Base-by-base conservation (phyloP, 306 rosid genomes). In the Coriaria nepalensis region DNA sequence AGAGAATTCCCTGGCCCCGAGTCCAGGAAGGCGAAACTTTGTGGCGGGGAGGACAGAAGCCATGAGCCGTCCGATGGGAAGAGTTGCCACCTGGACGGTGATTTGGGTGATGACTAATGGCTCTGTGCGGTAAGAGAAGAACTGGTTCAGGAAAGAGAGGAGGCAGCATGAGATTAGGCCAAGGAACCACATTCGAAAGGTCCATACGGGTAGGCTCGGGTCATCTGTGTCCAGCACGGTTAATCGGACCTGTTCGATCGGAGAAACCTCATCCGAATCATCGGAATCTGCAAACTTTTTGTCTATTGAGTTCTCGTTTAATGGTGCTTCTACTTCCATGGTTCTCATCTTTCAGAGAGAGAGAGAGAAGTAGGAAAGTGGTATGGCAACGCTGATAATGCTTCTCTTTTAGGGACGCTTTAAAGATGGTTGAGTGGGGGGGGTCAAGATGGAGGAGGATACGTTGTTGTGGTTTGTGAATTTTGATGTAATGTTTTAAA, bases 171-270 rank as follows among this genome's bases (percentile, higher is more conserved):
- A 86, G 62, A 77, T 5, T 0, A 82, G 50, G 0, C 96, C 93
- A 6, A 86, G 36, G 34, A 68, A 57, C 96, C 96, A 86, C 96
- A 86, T 86, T 0, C 94, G 73, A 66, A 86, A 86, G 4, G 96
- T 86, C 96, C 96, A 82, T 11, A 86, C 77, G 0, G 93, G 96
- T 2, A 51, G 78, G 9, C 62, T 59, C 20, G 64, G 72, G 53
- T 86, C 81, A 54, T 86, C 96, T 7, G 70, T 64, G 74, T 68
- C 74, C 2, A 76, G 45, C 0, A 86, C 96, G 0, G 93, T 86
- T 14, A 79, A 10, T 2, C 81, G 78, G 14, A 86, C 96, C 43
- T 86, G 52, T 12, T 86, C 93, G 4, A 82, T 47, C 0, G 96
- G 96, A 1, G 90, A 79, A 0, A 68, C 5, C 11, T 83, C 83